These are phyloP conservation scores for Phytophthora ohioensis DNA, from an alignment of 352 stramenopile species.

Conservation along the genomic window DNA sequence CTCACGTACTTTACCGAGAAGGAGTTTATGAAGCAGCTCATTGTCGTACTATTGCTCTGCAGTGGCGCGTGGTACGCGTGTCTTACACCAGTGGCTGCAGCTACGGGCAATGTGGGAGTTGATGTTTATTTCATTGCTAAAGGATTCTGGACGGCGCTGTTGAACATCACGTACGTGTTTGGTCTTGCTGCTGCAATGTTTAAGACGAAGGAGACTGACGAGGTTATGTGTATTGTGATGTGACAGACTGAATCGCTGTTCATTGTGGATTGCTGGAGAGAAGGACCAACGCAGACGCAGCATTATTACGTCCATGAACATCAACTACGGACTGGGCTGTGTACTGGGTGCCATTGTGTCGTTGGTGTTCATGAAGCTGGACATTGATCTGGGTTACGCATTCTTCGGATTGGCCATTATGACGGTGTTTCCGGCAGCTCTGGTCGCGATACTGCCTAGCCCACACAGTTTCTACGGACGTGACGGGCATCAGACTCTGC, in stretches of 20 bases:
- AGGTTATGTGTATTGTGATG: slow-evolving; percentile 6
- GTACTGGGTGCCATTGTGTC: slow-evolving; percentile 63
- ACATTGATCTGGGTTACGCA: slow-evolving; percentile 61
- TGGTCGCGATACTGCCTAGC: slow-evolving; percentile 53
- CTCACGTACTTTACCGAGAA: slow-evolving; percentile 73
- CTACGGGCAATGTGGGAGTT: slow-evolving; percentile 69
- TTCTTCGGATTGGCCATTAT: slow-evolving; percentile 65
- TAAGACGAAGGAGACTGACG: background rate
- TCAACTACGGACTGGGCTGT: slow-evolving; percentile 69
- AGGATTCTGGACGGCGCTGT: slow-evolving; percentile 73
- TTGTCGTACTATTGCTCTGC: slow-evolving; percentile 62
- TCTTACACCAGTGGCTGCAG: slow-evolving; percentile 62
- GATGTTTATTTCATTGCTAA: slow-evolving; percentile 81
- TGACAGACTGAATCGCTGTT: slow-evolving; percentile 69
- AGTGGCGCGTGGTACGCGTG: slow-evolving; percentile 76
- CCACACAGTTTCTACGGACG: slow-evolving; percentile 56
- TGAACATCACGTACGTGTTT: slow-evolving; percentile 76
- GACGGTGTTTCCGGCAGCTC: slow-evolving; percentile 50
- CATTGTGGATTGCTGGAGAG: slow-evolving; percentile 72
- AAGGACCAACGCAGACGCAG: slow-evolving; percentile 74
- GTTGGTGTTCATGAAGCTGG: slow-evolving; percentile 56
- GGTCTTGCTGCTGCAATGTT: background rate
- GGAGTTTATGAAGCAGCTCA: slow-evolving; percentile 78
- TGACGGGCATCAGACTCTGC: slow-evolving; percentile 69
- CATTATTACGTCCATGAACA: slow-evolving; percentile 81